Evolutionary conservation across 345 rosid species (phyloP).

Genomic region (Aurinia saxatilis): DNA sequence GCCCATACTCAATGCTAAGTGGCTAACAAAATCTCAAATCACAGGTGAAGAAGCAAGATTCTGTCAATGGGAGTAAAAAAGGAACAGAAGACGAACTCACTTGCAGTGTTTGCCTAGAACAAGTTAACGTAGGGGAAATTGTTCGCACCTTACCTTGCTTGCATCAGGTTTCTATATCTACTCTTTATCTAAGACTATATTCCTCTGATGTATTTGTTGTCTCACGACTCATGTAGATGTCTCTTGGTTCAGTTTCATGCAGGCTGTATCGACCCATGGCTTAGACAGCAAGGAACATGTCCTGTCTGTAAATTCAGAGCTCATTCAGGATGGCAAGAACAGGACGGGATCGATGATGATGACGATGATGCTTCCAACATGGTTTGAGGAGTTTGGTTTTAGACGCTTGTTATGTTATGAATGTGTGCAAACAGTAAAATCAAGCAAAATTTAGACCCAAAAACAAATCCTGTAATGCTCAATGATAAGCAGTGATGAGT

Average conservation of each 20-base stretch:
- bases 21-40: background rate
- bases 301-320: conserved; percentile 77
- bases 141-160: conserved; percentile 69
- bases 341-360: conserved; percentile 27
- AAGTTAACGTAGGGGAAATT: conserved; percentile 55
- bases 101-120: conserved; percentile 80
- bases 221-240: background rate
- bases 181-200: background rate
- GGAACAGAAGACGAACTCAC: conserved; percentile 61
- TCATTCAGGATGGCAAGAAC: conserved; percentile 55
- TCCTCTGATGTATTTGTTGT: background rate
- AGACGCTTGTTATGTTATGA: background rate
- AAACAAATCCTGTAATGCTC: conserved; percentile 7
- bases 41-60: conserved; percentile 46
- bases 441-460: background rate
- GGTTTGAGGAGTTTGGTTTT: conserved; percentile 33
- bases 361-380: conserved; percentile 46
- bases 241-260: conserved; percentile 62
- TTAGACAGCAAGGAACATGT: conserved; percentile 78
- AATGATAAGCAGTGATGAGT: background rate
- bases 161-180: conserved; percentile 49
- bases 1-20: no score
- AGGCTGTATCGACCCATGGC: conserved; percentile 72
- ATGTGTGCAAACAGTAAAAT: background rate
- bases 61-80: conserved; percentile 29